A percentile compares a stretch with the other conserved stretches of the same genome.
Conservation (phyloP, 352 stramenopile genomes). For the Pythium rishiriense region DNA sequence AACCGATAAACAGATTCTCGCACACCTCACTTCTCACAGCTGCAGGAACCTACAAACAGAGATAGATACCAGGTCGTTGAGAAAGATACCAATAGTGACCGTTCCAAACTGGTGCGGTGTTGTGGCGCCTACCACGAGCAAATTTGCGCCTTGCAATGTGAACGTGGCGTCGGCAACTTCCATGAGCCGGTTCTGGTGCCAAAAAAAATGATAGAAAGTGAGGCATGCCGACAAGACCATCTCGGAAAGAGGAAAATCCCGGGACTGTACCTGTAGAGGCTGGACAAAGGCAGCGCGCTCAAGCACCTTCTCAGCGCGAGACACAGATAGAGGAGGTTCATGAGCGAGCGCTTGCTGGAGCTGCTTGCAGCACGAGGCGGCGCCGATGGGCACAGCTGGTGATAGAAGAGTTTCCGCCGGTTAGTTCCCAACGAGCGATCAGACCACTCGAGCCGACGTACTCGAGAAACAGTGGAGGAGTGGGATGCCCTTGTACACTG, state of each 20-base stretch:
- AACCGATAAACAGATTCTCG: slow-evolving; percentile 35
- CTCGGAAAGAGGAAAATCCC: background rate
- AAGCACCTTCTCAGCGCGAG: slow-evolving; percentile 55
- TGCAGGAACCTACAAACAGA: slow-evolving; percentile 24
- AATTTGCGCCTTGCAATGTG: slow-evolving; percentile 1
- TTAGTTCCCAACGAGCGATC: too few species aligned
- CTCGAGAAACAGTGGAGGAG: slow-evolving; percentile 68
- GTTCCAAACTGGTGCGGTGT: too few species aligned
- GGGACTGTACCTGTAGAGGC: slow-evolving; percentile 26
- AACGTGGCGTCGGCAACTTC: slow-evolving; percentile 25
- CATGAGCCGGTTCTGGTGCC: slow-evolving; percentile 30
- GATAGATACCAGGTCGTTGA: too few species aligned
- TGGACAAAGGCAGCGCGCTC: slow-evolving; percentile 79
- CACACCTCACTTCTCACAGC: slow-evolving; percentile 19
- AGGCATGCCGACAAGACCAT: background rate
- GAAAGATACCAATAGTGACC: too few species aligned
- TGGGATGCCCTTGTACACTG: slow-evolving; percentile 83
- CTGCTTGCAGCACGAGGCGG: slow-evolving; percentile 43
- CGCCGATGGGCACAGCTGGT: slow-evolving; percentile 47
- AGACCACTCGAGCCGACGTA: slow-evolving; percentile 21
- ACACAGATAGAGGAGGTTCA: background rate
- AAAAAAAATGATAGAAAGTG: background rate
- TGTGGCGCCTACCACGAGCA: slow-evolving; percentile 18
- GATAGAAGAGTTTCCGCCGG: slow-evolving; percentile 6
- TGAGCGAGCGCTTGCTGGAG: slow-evolving; percentile 23